Evolutionary conservation across 2,329 filamentous ascomycete species (phyloP).

Genomic region (Curvularia hawaiiensis): DNA sequence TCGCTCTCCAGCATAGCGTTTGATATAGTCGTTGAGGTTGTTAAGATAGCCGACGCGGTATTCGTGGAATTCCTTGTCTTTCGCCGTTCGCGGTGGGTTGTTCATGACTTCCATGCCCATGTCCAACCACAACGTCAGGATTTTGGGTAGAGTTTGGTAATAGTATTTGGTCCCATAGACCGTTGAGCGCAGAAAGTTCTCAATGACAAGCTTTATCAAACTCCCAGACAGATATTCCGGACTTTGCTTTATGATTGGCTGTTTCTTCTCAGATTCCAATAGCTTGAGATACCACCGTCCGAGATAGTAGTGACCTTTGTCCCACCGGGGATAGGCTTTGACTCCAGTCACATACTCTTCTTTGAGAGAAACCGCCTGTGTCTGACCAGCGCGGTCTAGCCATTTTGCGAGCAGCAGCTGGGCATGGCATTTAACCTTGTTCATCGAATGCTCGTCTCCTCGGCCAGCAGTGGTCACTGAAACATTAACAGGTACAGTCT

Average conservation of each 20-base stretch:
- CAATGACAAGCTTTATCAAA: constrained; percentile 84
- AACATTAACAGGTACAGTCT: constrained; percentile 44
- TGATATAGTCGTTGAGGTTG: constrained; percentile 67
- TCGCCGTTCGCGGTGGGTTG: constrained; percentile 23
- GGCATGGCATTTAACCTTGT: constrained; percentile 74
- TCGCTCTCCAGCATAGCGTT: constrained; percentile 72
- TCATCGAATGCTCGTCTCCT: constrained; percentile 49
- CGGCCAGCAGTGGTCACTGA: constrained; percentile 47
- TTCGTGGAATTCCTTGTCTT: constrained; percentile 40
- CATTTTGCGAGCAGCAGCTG: constrained; percentile 93
- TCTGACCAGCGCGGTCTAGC: constrained; percentile 94
- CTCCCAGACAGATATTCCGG: constrained; percentile 71
- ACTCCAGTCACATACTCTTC: constrained; percentile 75
- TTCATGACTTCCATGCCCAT: constrained; percentile 73
- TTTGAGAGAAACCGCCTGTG: constrained; percentile 79
- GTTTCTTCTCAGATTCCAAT: constrained; percentile 81
- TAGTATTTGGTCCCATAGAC: constrained; percentile 92
- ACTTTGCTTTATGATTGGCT: constrained; percentile 74
- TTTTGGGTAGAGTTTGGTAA: constrained; percentile 89
- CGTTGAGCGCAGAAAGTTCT: constrained; percentile 89
- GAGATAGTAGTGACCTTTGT: constrained; percentile 96
- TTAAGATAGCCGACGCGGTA: constrained; percentile 38
- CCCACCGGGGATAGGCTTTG: constrained; percentile 74
- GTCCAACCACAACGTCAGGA: constrained; percentile 93
- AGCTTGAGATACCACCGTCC: constrained; percentile 98